Base-by-base conservation (phyloP, 2,329 filamentous ascomycete species). In the Neofusicoccum ribis region DNA sequence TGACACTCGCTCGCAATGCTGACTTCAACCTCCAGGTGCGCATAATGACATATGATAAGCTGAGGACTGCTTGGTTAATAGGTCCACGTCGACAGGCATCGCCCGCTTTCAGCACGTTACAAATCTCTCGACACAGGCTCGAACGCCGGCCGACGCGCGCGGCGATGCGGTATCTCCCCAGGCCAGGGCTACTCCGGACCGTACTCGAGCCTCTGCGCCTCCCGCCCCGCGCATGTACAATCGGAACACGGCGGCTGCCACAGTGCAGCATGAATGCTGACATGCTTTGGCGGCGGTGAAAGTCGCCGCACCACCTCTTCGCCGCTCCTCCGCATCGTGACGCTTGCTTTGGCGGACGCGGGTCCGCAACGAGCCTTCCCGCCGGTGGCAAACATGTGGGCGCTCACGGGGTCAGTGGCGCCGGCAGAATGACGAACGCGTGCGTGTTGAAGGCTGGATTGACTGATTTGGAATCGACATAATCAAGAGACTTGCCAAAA, bases 31-130 rank as follows among this genome's bases (percentile, higher is more conserved):
- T 46, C 43, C 31, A 46, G 31, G 11, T 15, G 15, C 31, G 56
- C 56, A 60, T 27, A 60, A 60, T 60, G 56, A 60, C 56, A 60
- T 60, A 60, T 60, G 56, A 60, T 60, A 60, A 60, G 56, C 56
- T 59, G 9, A 36, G 54, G 51, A 56, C 15, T 36, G 27, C n/a
- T n/a, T n/a, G 14, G 3, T 7, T 20, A 36, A 60, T 60, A 60
- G 41, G 56, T 47, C 43, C 43, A 60, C 56, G 56, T 60, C 44
- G 56, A 36, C 56, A 17, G 50, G 23, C 12, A 39, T 34, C 27
- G n/a, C 20, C 56, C 56, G 56, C 41, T 60, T 47, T 46, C 39
- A 60, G 56, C 27, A 20, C 34, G 56, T 60, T 60, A 60, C 43
- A 60, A 60, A 60, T 60, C 56, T 58, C 27, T n/a, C 52, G 52